These are phyloP conservation scores for Vitis rupestris DNA, from an alignment of 164 flowering plant species.

Conservation along the genomic window DNA sequence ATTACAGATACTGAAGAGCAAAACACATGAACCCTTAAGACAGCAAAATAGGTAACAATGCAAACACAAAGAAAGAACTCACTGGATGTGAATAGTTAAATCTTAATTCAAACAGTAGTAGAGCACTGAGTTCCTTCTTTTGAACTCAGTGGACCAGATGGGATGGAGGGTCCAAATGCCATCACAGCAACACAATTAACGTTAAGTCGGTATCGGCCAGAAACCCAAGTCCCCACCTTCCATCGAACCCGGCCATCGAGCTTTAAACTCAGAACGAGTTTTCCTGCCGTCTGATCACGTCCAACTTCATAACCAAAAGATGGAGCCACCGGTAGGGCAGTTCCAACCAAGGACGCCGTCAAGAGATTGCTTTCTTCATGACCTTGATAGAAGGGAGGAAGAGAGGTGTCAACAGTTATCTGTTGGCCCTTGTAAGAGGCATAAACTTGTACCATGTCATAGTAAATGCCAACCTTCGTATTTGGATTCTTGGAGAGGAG, in stretches of 20 bases:
- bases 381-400: conserved; percentile 60
- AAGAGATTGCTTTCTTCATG: conserved; percentile 43
- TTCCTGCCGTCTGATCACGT: conserved; percentile 49
- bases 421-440: conserved; percentile 59
- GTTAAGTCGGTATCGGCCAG: conserved; percentile 44
- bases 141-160: conserved; percentile 34
- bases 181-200: conserved; percentile 50
- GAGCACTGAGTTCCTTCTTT: conserved; percentile 51
- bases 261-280: conserved; percentile 40
- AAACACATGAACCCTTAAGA: background rate
- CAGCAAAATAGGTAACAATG: background rate
- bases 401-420: conserved; percentile 38
- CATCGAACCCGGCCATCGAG: conserved; percentile 55
- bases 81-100: background rate
- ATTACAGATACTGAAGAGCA: background rate
- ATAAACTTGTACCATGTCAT: conserved; percentile 44
- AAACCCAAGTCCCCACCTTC: conserved; percentile 76
- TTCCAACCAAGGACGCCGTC: conserved; percentile 40
- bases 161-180: conserved; percentile 35
- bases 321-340: conserved; percentile 49
- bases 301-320: conserved; percentile 53
- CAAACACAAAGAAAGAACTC: background rate
- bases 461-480: conserved; percentile 54
- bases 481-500: conserved; percentile 55
- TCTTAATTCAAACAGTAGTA: conserved; percentile 34